Base-by-base conservation (phyloP, 768 basidiomycete species). In the Russula sp. region DNA sequence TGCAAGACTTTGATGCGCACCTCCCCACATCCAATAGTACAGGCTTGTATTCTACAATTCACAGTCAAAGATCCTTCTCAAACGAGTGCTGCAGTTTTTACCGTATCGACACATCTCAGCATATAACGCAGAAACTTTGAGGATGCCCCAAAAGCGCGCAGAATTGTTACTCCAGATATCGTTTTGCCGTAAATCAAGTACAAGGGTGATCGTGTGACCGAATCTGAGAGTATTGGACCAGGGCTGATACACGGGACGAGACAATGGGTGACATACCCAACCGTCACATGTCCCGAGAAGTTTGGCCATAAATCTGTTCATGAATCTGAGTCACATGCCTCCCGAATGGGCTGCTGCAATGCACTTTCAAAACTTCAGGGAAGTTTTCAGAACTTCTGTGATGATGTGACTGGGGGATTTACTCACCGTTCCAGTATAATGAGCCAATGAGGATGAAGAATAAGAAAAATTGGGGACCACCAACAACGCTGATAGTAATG, bases 21-120 rank as follows among this genome's bases (percentile, higher is more conserved):
- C 85, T 76, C 85, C 89, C 91, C 89, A 94, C 82, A 89, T 88
- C 94, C 94, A 95, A 70, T 89, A 93, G 71, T 85, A 89, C 3
- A 89, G 90, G 70, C 84, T 90, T 16, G 84, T 68, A 60, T 83
- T 84, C 81, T 82, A 51, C 3, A 39, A 18, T 20, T 18, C 44
- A 64, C 11, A 58, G 55, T 53, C 45, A 42, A 39, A 37, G 34
- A 57, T 57, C 3, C 2, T 48, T 42, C 27, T 32, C 20, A 39
- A 44, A 42, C 6, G 53, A 52, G 49, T 34, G n/a, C 11, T 6
- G 27, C 7, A 7, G 61, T 45, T 45, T 55, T 44, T 22, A 74
- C 85, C 40, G 89, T 91, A 70, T 93, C 91, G 22, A 89, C 87
- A 64, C 84, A 89, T 57, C 84, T 82, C 11, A 91, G 77, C 89